Evolutionary conservation across 495 filamentous ascomycete genomes (phyloP).

Genomic region (Podospora sp.): DNA sequence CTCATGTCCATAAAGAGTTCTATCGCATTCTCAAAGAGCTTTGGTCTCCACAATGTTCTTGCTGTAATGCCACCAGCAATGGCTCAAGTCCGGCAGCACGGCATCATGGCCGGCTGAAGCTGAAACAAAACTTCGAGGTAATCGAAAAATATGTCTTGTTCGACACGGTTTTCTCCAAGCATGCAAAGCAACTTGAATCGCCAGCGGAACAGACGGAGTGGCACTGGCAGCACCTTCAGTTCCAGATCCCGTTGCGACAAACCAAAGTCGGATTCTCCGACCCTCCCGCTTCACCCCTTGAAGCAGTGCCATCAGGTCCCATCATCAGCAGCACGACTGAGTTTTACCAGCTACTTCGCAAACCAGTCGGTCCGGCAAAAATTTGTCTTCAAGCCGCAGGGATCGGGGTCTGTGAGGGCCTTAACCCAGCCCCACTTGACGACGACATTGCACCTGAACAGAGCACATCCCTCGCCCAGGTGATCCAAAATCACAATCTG

Average conservation of each 20-base stretch:
- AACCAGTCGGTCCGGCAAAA: not conserved
- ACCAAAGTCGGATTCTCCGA: not conserved
- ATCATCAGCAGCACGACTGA: not conserved
- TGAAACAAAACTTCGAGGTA: not conserved
- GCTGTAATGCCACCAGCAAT: not conserved
- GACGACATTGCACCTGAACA: not conserved
- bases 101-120: not conserved
- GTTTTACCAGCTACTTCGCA: not conserved
- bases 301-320: too few relatives aligned
- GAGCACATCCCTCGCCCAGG: not conserved
- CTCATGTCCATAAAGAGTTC: not conserved
- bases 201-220: too few relatives aligned
- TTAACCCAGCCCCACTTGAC: not conserved
- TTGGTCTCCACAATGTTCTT: not conserved
- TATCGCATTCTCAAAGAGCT: not conserved
- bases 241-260: not conserved
- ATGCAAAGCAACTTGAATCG: too few relatives aligned
- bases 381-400: not conserved
- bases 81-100: not conserved
- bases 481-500: not conserved
- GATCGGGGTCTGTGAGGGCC: not conserved
- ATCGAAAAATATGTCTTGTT: not conserved
- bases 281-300: not conserved
- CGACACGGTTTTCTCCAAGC: not conserved
- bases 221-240: constrained; percentile 4